Evolutionary conservation across 2,329 filamentous ascomycete genomes (phyloP).

Genomic region (Ustilaginoidea virens): DNA sequence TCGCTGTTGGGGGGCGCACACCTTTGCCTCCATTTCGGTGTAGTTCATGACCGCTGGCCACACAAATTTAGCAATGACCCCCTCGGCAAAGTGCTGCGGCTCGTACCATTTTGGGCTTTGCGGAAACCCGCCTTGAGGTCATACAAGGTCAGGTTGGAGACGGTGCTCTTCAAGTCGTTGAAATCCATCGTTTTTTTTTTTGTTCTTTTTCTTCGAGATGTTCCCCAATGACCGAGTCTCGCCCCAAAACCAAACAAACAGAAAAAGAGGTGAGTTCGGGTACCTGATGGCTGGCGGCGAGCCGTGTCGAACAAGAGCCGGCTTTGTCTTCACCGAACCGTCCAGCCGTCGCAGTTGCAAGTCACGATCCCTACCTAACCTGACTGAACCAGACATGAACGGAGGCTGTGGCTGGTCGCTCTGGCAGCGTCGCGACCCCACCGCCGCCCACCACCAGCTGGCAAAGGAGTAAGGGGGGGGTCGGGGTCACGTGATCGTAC

Average conservation of each 20-base stretch:
- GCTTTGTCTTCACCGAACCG: not conserved
- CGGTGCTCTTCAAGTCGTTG: constrained; percentile 68
- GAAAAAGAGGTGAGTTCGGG: not conserved
- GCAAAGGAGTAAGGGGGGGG: not conserved
- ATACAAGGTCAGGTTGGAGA: constrained; percentile 85
- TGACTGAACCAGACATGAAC: too few species aligned
- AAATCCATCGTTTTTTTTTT: constrained; percentile 54
- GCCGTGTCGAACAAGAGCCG: constrained; percentile 1
- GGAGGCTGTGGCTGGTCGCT: constrained; percentile 3
- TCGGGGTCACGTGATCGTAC: constrained; percentile 2
- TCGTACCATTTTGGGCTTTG: constrained; percentile 86
- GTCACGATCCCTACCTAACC: constrained; percentile 1
- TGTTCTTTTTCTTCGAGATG: not conserved
- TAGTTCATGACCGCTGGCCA: constrained; percentile 89
- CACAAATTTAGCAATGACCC: constrained; percentile 10
- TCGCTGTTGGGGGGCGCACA: constrained; percentile 13
- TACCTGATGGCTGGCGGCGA: not conserved
- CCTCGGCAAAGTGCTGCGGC: constrained; percentile 3
- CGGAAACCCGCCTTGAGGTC: constrained; percentile 89
- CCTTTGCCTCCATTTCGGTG: constrained; percentile 77
- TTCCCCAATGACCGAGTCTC: too few species aligned
- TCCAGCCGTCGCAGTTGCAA: not conserved
- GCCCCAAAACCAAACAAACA: too few species aligned
- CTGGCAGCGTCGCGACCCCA: constrained; percentile 1
- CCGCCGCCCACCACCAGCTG: not conserved